A percentile compares a stretch with the other conserved stretches of the same genome.
Evolutionary conservation across 257 asterid species (phyloP).

Genomic region (Echites panduratus): DNA sequence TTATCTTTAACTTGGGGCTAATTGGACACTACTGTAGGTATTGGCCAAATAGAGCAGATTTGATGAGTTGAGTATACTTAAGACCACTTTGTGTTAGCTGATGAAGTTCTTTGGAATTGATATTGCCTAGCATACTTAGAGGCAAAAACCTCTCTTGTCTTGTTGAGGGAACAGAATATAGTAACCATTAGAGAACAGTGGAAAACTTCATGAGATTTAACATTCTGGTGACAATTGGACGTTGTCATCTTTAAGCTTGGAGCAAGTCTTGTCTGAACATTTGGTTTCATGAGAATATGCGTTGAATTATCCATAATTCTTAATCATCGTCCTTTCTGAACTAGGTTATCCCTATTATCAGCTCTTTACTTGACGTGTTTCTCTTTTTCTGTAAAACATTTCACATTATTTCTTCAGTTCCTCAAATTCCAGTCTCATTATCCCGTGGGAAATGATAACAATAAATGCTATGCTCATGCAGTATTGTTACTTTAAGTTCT

Average conservation of each 20-base stretch:
- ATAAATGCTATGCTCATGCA: not conserved
- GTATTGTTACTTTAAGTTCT: not conserved
- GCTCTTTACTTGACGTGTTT: not conserved
- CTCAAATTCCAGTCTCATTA: not conserved
- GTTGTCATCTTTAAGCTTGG: not conserved
- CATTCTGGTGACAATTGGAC: not conserved
- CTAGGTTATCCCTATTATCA: not conserved
- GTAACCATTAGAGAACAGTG: not conserved
- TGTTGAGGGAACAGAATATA: no score
- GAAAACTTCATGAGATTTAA: not conserved
- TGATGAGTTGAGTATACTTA: not conserved
- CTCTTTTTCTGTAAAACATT: not conserved
- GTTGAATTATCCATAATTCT: not conserved
- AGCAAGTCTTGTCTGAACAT: constrained; percentile 4
- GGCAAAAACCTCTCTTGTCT: not conserved
- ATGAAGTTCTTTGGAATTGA: not conserved
- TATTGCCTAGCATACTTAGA: not conserved
- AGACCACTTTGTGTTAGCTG: not conserved
- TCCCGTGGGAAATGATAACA: not conserved
- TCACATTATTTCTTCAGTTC: not conserved
- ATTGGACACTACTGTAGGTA: no score
- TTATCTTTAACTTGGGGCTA: not conserved
- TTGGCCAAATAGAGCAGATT: not conserved
- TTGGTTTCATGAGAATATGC: not conserved
- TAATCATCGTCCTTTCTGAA: not conserved